Percentiles rank a stretch among this genome's conserved stretches.
Evolutionary conservation across 2,329 filamentous ascomycete genomes (phyloP).

Genomic region (Hymenoscyphus linearis): DNA sequence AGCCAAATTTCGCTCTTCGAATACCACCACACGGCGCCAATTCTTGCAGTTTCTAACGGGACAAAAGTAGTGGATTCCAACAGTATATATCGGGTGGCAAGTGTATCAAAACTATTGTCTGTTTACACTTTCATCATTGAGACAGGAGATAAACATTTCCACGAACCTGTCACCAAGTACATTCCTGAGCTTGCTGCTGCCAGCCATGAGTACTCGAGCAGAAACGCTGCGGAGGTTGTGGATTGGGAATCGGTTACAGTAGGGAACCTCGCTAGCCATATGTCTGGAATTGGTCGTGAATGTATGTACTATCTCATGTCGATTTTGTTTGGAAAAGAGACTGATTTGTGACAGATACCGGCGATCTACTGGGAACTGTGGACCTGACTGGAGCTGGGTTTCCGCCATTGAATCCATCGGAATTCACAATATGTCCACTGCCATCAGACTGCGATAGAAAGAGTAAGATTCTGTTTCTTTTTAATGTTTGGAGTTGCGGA

Average conservation of each 20-base stretch:
- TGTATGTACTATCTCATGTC: background rate
- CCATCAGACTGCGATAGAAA: conserved; percentile 26
- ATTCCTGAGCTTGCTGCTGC: conserved; percentile 36
- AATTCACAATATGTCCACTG: conserved; percentile 23
- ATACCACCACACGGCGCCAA: conserved; percentile 33
- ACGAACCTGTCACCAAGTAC: conserved; percentile 38
- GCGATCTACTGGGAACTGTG: conserved; percentile 15
- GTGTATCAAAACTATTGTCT: conserved; percentile 42
- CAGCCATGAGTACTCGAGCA: conserved; percentile 3
- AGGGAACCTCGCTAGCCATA: conserved; percentile 19
- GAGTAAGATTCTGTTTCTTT: background rate
- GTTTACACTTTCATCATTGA: conserved; percentile 39
- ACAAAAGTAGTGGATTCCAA: conserved; percentile 35
- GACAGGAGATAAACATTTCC: conserved; percentile 36
- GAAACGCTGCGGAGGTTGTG: conserved; percentile 15
- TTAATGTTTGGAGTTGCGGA: background rate
- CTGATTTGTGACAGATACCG: conserved; percentile 4
- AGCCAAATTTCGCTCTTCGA: conserved; percentile 29
- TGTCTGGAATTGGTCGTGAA: conserved; percentile 17
- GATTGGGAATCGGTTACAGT: conserved; percentile 21
- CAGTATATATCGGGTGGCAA: conserved; percentile 39
- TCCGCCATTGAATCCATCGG: conserved; percentile 26
- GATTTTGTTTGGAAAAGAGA: background rate
- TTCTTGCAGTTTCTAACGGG: conserved; percentile 27
- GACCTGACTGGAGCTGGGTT: conserved; percentile 23